These are phyloP conservation scores for Venturia oleaginea DNA, from an alignment of 2,329 filamentous ascomycete genomes.

Conservation along the genomic window DNA sequence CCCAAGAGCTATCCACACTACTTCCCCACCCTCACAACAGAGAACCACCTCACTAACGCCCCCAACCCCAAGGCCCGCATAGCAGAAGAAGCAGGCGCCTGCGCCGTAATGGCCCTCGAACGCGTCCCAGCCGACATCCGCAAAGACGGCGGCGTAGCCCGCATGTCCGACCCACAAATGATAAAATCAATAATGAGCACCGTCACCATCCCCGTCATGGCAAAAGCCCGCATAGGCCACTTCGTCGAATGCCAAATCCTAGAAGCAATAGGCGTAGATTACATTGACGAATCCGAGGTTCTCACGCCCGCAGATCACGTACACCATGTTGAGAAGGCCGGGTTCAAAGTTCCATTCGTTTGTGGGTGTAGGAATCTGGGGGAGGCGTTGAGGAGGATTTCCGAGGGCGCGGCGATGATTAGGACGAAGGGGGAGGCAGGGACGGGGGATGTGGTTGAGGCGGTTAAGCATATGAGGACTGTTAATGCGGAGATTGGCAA, in stretches of 20 bases:
- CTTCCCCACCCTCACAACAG: slow-evolving; percentile 7
- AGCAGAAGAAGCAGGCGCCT: slow-evolving; percentile 91
- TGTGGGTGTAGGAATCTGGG: slow-evolving; percentile 92
- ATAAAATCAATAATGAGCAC: slow-evolving; percentile 92
- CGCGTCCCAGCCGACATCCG: slow-evolving; percentile 95
- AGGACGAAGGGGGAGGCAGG: slow-evolving; percentile 97
- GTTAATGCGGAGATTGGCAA: slow-evolving; percentile 73
- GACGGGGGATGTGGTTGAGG: slow-evolving; percentile 93
- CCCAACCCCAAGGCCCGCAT: slow-evolving; percentile 68
- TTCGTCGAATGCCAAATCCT: slow-evolving; percentile 98
- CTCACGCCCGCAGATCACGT: slow-evolving; percentile 86
- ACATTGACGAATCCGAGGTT: slow-evolving; percentile 97
- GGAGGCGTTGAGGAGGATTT: slow-evolving; percentile 82
- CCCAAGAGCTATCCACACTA: too few relatives aligned
- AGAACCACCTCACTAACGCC: not conserved
- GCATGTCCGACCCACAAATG: slow-evolving; percentile 92
- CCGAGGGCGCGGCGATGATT: slow-evolving; percentile 96
- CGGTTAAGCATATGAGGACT: slow-evolving; percentile 89
- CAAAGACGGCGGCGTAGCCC: slow-evolving; percentile 80
- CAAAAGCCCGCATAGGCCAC: slow-evolving; percentile 95
- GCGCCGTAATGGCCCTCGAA: slow-evolving; percentile 97
- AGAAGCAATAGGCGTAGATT: slow-evolving; percentile 89
- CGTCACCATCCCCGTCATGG: slow-evolving; percentile 98
- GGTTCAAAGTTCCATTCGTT: slow-evolving; percentile 80
- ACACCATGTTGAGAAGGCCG: slow-evolving; percentile 84